A percentile compares a stretch with the other conserved stretches of the same genome.
These are phyloP conservation scores for Leccinum pseudoinsigne DNA, from an alignment of 1,284 basidiomycete species.

Conservation along the genomic window DNA sequence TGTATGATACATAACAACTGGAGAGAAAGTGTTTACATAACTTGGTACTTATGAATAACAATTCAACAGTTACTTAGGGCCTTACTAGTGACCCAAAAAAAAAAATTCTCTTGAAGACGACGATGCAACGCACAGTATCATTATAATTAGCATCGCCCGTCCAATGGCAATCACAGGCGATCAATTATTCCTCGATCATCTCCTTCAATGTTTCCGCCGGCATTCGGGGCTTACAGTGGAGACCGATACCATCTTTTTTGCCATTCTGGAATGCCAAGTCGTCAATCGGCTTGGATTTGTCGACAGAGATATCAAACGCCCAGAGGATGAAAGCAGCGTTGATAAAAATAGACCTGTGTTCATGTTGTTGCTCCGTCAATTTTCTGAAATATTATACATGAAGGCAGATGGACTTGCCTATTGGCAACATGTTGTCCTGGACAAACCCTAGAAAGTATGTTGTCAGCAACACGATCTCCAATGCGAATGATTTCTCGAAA, in stretches of 20 bases:
- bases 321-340: neutral
- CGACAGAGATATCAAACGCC: neutral
- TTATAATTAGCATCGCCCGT: too few species aligned
- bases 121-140: too few species aligned
- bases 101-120: too few species aligned
- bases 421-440: slow-evolving; percentile 16
- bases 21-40: too few species aligned
- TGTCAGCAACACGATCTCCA: neutral
- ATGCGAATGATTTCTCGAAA: neutral
- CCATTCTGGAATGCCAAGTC: neutral
- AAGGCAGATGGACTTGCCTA: slow-evolving; percentile 2
- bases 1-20: too few species aligned
- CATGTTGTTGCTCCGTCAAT: neutral
- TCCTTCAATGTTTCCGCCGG: neutral
- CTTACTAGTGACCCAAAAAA: too few species aligned
- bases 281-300: neutral
- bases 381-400: too few species aligned
- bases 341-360: neutral
- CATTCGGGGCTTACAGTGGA: neutral
- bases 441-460: slow-evolving; percentile 6
- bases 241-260: neutral
- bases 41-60: too few species aligned
- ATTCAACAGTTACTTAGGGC: too few species aligned
- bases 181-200: neutral
- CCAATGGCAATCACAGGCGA: neutral